These are phyloP conservation scores for Neurospora sp. DNA, from an alignment of 495 filamentous ascomycete genomes.

Conservation along the genomic window DNA sequence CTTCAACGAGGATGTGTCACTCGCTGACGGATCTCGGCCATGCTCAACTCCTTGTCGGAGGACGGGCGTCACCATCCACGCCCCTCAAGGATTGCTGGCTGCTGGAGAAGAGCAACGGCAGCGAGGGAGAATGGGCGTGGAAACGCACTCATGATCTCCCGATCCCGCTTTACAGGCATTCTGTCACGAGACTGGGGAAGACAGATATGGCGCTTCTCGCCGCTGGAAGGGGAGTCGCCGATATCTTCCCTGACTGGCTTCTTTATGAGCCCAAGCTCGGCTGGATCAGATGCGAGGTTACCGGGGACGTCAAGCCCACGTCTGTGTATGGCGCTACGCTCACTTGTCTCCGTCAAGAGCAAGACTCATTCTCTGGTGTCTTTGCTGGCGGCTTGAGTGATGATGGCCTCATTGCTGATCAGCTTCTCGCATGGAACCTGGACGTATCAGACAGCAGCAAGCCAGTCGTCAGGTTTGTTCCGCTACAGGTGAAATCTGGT, in stretches of 20 bases:
- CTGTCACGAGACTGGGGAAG: conserved; percentile 47
- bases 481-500: background rate
- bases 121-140: conserved; percentile 38
- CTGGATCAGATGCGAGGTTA: conserved; percentile 33
- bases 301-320: conserved; percentile 22
- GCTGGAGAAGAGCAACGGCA: conserved; percentile 28
- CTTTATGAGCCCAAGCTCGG: conserved; percentile 47
- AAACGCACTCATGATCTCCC: conserved; percentile 51
- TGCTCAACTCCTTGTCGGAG: conserved; percentile 60
- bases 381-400: conserved; percentile 56
- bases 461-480: conserved; percentile 13
- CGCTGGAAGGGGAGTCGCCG: conserved; percentile 10
- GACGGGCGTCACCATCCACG: conserved; percentile 61
- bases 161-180: conserved; percentile 61
- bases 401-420: conserved; percentile 48
- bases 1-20: conserved; percentile 61
- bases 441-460: conserved; percentile 15
- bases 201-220: conserved; percentile 32
- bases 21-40: conserved; percentile 51
- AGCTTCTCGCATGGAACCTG: conserved; percentile 45
- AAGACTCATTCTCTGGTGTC: conserved; percentile 38
- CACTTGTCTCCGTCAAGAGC: conserved; percentile 9
- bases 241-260: conserved; percentile 49
- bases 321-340: conserved; percentile 54
- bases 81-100: conserved; percentile 66